phyloP scores from a whole-genome alignment of 495 filamentous ascomycete species.

The Neurospora tetrasperma region DNA sequence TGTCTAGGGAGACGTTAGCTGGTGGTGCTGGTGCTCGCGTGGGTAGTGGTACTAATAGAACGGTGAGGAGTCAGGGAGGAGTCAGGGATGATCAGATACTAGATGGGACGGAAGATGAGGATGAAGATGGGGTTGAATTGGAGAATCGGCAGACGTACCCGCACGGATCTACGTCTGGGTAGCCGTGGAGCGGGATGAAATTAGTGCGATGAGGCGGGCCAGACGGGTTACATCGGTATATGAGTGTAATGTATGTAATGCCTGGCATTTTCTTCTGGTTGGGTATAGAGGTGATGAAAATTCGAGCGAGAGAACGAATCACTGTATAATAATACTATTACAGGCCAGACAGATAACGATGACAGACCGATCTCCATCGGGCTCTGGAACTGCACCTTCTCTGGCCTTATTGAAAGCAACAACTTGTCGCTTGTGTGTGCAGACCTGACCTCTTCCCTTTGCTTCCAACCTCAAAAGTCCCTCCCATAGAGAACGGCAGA shows the following conservation, averaged over 20 bases:
- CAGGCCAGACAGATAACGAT: not conserved
- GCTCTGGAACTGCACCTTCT: no score
- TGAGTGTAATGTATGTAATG: not conserved
- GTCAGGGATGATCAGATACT: constrained; percentile 34
- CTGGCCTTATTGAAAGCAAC: not conserved
- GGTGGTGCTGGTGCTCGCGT: not conserved
- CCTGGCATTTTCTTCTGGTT: not conserved
- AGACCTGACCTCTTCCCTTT: not conserved
- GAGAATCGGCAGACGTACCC: constrained; percentile 27
- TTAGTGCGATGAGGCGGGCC: not conserved
- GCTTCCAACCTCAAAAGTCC: not conserved
- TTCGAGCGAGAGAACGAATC: not conserved
- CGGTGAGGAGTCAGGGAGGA: constrained; percentile 3
- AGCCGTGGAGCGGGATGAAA: not conserved
- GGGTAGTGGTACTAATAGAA: constrained; percentile 3
- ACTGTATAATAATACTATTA: not conserved
- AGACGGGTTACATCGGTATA: not conserved
- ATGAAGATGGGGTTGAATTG: constrained; percentile 52
- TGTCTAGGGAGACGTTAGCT: constrained; percentile 8
- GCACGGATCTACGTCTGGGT: not conserved
- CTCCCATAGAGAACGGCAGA: not conserved
- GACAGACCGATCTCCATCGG: not conserved
- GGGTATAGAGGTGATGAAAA: not conserved
- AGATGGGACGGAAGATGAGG: constrained; percentile 54
- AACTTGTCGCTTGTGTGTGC: not conserved